These are phyloP conservation scores for Aspergillus amoenus DNA, from an alignment of 2,329 filamentous ascomycete genomes.

Conservation along the genomic window DNA sequence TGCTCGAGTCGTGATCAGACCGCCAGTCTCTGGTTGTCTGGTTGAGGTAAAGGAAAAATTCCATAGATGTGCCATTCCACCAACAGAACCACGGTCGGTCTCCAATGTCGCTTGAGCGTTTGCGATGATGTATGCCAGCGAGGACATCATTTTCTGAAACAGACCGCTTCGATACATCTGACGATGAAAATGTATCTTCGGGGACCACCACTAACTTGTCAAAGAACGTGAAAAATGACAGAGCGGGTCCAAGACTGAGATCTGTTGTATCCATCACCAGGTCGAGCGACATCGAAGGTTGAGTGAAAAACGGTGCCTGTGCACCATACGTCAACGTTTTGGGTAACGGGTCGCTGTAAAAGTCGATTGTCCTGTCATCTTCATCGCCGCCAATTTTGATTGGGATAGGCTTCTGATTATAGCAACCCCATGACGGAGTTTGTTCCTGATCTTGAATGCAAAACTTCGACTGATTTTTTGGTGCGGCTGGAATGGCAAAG, in stretches of 20 bases:
- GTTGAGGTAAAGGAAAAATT: slow-evolving; percentile 66
- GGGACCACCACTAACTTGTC: slow-evolving; percentile 63
- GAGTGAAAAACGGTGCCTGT: slow-evolving; percentile 54
- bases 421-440: slow-evolving; percentile 53
- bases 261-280: slow-evolving; percentile 60
- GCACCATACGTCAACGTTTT: slow-evolving; percentile 58
- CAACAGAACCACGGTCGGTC: slow-evolving; percentile 69
- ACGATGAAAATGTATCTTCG: slow-evolving; percentile 35
- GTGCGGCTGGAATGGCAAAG: slow-evolving; percentile 49
- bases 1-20: slow-evolving; percentile 9
- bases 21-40: slow-evolving; percentile 42
- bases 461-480: slow-evolving; percentile 49
- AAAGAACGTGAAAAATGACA: slow-evolving; percentile 62
- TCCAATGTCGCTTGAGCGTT: slow-evolving; percentile 49
- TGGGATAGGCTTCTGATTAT: slow-evolving; percentile 33
- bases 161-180: slow-evolving; percentile 29
- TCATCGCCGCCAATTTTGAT: slow-evolving; percentile 30
- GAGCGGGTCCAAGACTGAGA: slow-evolving; percentile 58
- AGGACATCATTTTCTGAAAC: slow-evolving; percentile 25
- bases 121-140: slow-evolving; percentile 31
- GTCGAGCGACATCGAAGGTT: slow-evolving; percentile 47
- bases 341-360: slow-evolving; percentile 39
- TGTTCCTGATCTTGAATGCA: slow-evolving; percentile 50
- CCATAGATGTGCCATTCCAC: slow-evolving; percentile 67
- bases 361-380: slow-evolving; percentile 33